Conservation (phyloP, 2,329 filamentous ascomycete species). For the Ambrosiella xylebori region DNA sequence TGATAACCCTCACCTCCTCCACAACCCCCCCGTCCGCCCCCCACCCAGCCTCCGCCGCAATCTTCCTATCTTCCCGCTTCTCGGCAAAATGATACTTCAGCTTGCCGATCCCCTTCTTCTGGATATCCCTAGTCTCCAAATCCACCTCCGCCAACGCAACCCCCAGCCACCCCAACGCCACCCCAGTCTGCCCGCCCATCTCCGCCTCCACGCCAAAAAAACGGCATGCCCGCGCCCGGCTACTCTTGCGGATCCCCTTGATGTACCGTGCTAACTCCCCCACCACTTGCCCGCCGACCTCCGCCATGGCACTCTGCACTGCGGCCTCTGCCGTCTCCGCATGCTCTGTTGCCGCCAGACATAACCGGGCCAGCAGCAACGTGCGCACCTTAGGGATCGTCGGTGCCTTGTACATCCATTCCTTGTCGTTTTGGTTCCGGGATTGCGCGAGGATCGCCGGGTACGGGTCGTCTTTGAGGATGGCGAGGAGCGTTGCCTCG, state of each 20-base stretch:
- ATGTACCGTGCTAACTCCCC: constrained; percentile 55
- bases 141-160: constrained; percentile 64
- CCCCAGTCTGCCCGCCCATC: constrained; percentile 60
- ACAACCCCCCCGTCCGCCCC: constrained; percentile 68
- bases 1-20: constrained; percentile 71
- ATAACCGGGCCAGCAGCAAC: constrained; percentile 73
- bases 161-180: constrained; percentile 71
- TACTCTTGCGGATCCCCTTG: constrained; percentile 55
- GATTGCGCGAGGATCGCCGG: constrained; percentile 65
- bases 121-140: constrained; percentile 27
- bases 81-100: constrained; percentile 61
- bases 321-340: constrained; percentile 51
- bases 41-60: constrained; percentile 59
- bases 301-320: constrained; percentile 23
- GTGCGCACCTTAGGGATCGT: constrained; percentile 78
- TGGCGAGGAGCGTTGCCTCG: constrained; percentile 76
- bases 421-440: constrained; percentile 65
- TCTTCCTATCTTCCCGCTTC: constrained; percentile 58
- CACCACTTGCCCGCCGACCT: constrained; percentile 31
- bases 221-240: constrained; percentile 69
- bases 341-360: constrained; percentile 75
- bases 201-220: constrained; percentile 89
- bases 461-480: constrained; percentile 90
- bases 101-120: constrained; percentile 39
- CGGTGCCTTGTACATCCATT: constrained; percentile 93